Conservation (phyloP, 2,329 filamentous ascomycete species). For the Colletotrichum chlorophyti region DNA sequence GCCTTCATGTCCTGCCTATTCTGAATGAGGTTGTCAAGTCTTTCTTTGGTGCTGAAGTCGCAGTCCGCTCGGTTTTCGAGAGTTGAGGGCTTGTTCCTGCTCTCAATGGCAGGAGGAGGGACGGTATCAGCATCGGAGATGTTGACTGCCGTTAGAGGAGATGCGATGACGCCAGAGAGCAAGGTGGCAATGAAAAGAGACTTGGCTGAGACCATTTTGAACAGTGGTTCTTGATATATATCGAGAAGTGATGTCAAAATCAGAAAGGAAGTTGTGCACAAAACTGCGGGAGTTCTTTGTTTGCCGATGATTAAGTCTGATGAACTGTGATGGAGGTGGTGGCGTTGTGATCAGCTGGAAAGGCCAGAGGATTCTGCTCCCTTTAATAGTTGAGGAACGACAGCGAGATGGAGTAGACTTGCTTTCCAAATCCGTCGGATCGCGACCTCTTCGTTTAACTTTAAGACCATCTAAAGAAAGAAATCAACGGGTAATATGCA, state of each 20-base stretch:
- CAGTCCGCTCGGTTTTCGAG: neutral
- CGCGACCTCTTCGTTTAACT: neutral
- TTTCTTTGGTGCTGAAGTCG: neutral
- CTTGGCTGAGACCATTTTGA: constrained; percentile 16
- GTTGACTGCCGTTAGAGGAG: neutral
- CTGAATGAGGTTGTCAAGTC: constrained; percentile 36
- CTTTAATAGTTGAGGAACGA: constrained; percentile 4
- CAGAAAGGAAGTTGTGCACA: neutral
- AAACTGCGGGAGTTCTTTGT: too few species aligned
- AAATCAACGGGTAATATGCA: constrained; percentile 3
- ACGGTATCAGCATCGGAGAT: neutral
- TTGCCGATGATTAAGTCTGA: too few species aligned
- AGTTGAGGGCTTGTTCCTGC: neutral
- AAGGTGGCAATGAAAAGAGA: constrained; percentile 2
- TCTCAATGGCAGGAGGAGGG: neutral
- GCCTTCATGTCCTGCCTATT: constrained; percentile 35
- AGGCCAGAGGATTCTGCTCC: too few species aligned
- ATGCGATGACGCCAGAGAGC: constrained; percentile 1
- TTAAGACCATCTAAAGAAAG: neutral
- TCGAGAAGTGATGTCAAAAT: neutral
- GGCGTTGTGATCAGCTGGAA: too few species aligned
- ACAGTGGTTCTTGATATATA: neutral
- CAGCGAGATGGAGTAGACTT: neutral
- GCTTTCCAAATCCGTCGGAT: neutral
- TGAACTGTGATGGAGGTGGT: neutral